Evolutionary conservation across 148 eudicot species (phyloP), one percentile per base, ranked within the genome.

Genomic region (Gaultheria prostrata): DNA sequence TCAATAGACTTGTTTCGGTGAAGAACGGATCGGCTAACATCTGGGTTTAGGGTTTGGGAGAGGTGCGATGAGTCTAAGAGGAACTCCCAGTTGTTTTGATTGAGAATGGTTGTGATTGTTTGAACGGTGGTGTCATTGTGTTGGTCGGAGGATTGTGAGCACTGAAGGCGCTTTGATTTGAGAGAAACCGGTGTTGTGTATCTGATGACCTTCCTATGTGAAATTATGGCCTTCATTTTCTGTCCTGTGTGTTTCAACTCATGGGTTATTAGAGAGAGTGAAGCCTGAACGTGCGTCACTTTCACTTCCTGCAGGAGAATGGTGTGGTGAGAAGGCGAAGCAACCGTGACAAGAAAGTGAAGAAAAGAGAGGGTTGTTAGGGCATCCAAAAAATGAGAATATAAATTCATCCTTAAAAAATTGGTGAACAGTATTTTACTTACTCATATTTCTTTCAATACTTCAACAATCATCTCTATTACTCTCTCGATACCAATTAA

Each of bases 21-120:
- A 76, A 95, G 93, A 79, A 95, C 91, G 46, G 95, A 90, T 85
- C 85, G 88, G 48, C 93, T 84, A 78, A 95, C 87, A 85, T 95
- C 92, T 20, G 97, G 91, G 90, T 85, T 92, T 78, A 95, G 90
- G 82, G 85, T 89, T 24, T 78, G 79, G 10, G 82, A 78, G 3
- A 92, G n/a, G 21, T 82, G 45, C 12, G 98, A 93, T 17, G 92
- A 89, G 24, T 90, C 90, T 72, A 94, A 75, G 77, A 90, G 88
- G 56, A 77, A 54, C 78, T 85, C 51, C 98, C 98, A 94, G 83
- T 88, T 92, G 20, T 39, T 61, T 54, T 89, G 88, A 35, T 85
- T 88, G 63, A 94, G 86, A 73, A 90, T 88, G 30, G 39, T 61
- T 11, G 90, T 79, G 86, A 94, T 89, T 87, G 89, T 88, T 75